A percentile compares a stretch with the other conserved stretches of the same genome.
Evolutionary conservation across 495 filamentous ascomycete species (phyloP).

Genomic region (Penicillium cosmopolitanum): DNA sequence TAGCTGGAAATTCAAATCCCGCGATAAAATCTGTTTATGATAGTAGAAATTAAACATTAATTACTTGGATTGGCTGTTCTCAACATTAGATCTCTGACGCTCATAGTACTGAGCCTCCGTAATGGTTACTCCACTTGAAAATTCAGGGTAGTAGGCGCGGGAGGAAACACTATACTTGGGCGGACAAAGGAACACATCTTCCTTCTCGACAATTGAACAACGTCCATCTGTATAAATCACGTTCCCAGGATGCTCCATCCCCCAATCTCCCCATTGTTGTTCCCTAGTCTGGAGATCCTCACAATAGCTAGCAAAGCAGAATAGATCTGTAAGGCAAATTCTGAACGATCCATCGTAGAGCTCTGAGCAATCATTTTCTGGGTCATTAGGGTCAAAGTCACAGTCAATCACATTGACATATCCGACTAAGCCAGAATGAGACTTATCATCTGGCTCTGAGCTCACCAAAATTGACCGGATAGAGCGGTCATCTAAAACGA

Average conservation of each 20-base stretch:
- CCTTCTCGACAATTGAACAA: neutral
- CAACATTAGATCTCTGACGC: neutral
- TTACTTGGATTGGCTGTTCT: neutral
- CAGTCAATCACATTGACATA: neutral
- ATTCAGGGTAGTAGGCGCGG: neutral
- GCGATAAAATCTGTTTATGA: no score
- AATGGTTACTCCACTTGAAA: neutral
- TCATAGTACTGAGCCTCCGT: neutral
- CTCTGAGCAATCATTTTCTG: slow-evolving; percentile 6
- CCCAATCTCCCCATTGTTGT: slow-evolving; percentile 13
- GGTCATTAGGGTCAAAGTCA: slow-evolving; percentile 9
- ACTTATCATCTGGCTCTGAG: slow-evolving; percentile 13
- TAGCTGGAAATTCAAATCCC: no score
- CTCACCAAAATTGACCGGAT: slow-evolving; percentile 16
- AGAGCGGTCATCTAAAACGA: slow-evolving; percentile 13
- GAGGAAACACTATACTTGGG: neutral
- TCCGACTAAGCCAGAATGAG: neutral
- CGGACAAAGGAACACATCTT: slow-evolving; percentile 17
- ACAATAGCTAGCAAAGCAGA: slow-evolving; percentile 9
- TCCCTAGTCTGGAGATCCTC: slow-evolving; percentile 9
- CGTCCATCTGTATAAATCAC: slow-evolving; percentile 15
- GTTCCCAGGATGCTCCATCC: slow-evolving; percentile 10
- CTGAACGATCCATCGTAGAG: slow-evolving; percentile 12
- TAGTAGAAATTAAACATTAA: neutral
- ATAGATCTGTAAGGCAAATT: slow-evolving; percentile 4